Evolutionary conservation across 331 rosid species (phyloP).

Genomic region (Ulmus americana): DNA sequence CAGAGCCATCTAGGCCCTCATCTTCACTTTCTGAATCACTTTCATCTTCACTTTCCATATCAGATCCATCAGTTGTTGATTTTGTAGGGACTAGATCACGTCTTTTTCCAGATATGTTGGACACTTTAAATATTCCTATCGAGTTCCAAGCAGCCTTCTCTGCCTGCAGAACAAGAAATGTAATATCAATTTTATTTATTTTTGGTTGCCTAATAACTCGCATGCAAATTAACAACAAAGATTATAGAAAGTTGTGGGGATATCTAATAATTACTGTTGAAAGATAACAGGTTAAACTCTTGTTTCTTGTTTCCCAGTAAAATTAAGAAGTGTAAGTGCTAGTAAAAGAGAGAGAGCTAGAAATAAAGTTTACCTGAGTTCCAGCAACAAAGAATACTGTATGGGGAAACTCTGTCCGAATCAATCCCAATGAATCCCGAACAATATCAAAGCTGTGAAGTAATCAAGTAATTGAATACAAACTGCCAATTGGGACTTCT

Average conservation of each 20-base stretch:
- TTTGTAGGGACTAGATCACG: constrained; percentile 63
- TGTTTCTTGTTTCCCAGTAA: neutral
- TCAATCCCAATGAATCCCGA: constrained; percentile 68
- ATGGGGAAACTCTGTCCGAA: constrained; percentile 80
- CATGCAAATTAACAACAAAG: no score
- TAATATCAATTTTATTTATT: no score
- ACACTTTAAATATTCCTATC: constrained; percentile 70
- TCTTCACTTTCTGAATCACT: constrained; percentile 67
- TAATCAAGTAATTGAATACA: constrained; percentile 22
- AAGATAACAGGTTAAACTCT: neutral
- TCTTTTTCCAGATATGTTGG: constrained; percentile 79
- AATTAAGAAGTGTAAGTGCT: neutral
- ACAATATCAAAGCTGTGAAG: constrained; percentile 77
- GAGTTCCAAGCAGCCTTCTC: constrained; percentile 72
- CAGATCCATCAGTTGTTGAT: constrained; percentile 43
- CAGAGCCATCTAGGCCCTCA: constrained; percentile 40
- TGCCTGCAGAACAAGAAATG: constrained; percentile 49
- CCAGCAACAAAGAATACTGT: constrained; percentile 73
- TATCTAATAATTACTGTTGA: neutral
- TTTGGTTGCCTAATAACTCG: no score
- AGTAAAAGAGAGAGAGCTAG: neutral
- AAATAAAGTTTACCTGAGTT: constrained; percentile 61
- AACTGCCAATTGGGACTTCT: neutral
- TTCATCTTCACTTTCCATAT: constrained; percentile 63
- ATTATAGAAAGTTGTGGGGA: no score